Base-by-base conservation (phyloP, 768 basidiomycete species). In the Boletus rufocinnamomeus region DNA sequence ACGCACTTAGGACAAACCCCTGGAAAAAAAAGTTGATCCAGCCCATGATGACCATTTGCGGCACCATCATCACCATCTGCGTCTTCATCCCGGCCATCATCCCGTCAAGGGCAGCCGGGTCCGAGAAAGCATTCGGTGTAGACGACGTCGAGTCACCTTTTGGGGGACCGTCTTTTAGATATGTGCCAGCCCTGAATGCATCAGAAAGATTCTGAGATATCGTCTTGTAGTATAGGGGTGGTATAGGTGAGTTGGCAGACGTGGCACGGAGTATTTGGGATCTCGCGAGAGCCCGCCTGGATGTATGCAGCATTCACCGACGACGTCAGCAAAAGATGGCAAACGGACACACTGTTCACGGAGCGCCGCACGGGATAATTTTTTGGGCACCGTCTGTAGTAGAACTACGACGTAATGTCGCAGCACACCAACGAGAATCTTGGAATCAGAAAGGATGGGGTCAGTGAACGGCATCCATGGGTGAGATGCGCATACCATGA, bases 21-120 rank as follows among this genome's bases (percentile, higher is more conserved):
- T 96, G 91, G 78, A 98, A 99, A 85, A 99, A 99, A 74, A 95
- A 94, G 74, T 95, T 98, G 76, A 99, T 98, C 92, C 96, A 98
- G 52, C 95, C 95, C 96, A 98, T 98, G 65, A 98, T 93, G 59
- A 97, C 82, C 90, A 98, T 98, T 75, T 98, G 91, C 19, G 91
- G 93, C 16, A 96, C 90, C 91, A 98, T 98, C 91, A 97, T 95
- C 50, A 98, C 94, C 83, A 93, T 93, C 75, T 99, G 97, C 21
- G 96, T 98, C 80, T 98, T 98, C 89, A 99, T 91, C 37, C 93
- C 93, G 13, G 93, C 84, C 95, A 98, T 96, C 93, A 98, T 95
- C 40, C 91, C 92, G 63, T 98, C 96, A 94, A 98, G 96, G 46
- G 88, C 87, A 50, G 84, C 84, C 9, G 93, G 93, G 78, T 98